These are phyloP conservation scores for Xylaria grammica DNA, from an alignment of 495 filamentous ascomycete species.

Conservation along the genomic window DNA sequence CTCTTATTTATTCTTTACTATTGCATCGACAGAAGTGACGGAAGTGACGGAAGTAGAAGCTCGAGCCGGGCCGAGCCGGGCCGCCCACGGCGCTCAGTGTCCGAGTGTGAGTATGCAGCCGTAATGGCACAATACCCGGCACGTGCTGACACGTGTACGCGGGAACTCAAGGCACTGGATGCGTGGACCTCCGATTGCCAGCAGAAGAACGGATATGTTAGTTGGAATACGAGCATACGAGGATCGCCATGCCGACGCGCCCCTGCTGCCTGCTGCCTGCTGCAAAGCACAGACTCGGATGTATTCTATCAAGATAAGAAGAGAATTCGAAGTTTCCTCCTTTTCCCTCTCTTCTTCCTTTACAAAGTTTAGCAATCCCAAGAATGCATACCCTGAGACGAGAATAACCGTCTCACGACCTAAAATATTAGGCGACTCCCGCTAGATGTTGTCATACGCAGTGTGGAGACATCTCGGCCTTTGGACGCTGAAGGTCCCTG, in stretches of 20 bases:
- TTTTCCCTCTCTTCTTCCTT: not conserved
- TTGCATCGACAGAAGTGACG: no score
- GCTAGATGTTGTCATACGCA: not conserved
- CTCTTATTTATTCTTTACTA: no score
- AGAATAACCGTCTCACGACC: not conserved
- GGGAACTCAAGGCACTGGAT: not conserved
- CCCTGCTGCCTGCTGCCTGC: not conserved
- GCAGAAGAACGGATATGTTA: not conserved
- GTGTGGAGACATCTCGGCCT: not conserved
- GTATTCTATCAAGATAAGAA: slow-evolving; percentile 4
- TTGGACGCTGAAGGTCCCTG: not conserved
- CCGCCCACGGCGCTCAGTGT: not conserved
- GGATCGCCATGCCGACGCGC: not conserved
- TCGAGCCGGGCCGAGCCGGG: slow-evolving; percentile 4
- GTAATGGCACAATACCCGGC: not conserved
- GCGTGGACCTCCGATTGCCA: not conserved
- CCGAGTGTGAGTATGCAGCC: slow-evolving; percentile 20
- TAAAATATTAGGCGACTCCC: not conserved
- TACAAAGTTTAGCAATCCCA: not conserved
- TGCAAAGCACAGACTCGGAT: slow-evolving; percentile 11
- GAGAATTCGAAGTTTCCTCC: not conserved
- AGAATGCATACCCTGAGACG: not conserved
- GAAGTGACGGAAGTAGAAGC: no score
- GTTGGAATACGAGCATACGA: not conserved
- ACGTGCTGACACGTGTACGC: slow-evolving; percentile 14